phyloP scores from a whole-genome alignment of 2,329 filamentous ascomycete species.

The Colletotrichum sp. region DNA sequence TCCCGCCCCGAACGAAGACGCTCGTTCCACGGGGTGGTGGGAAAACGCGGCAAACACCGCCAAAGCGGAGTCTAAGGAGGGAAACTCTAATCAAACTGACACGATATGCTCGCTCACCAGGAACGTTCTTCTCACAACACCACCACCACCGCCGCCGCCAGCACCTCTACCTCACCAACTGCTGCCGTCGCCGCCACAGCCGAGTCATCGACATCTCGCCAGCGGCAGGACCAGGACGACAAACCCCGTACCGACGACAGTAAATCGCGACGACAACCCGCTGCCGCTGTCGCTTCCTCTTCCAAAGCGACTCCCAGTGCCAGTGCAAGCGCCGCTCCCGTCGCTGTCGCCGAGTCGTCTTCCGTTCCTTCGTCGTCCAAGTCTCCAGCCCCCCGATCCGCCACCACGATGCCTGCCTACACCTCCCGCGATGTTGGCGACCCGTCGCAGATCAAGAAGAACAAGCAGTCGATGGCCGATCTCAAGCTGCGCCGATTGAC shows the following conservation, averaged over 20 bases:
- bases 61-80: conserved; percentile 22
- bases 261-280: conserved; percentile 6
- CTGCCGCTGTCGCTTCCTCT: not conserved
- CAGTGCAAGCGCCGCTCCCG: not conserved
- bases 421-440: conserved; percentile 72
- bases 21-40: conserved; percentile 17
- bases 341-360: conserved; percentile 13
- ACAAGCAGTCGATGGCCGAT: conserved; percentile 99
- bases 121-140: conserved; percentile 14
- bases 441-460: conserved; percentile 78
- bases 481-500: conserved; percentile 95
- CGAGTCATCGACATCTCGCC: conserved; percentile 8
- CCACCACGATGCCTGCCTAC: conserved; percentile 66
- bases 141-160: conserved; percentile 1
- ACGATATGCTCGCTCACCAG: conserved; percentile 21
- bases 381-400: conserved; percentile 23
- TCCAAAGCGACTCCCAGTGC: not conserved
- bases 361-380: conserved; percentile 17
- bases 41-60: conserved; percentile 19
- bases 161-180: not conserved
- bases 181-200: conserved; percentile 5
- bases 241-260: conserved; percentile 1
- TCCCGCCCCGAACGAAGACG: conserved; percentile 5
- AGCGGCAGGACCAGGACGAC: conserved; percentile 15
- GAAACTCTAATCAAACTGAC: conserved; percentile 24